Base-by-base conservation (phyloP, 345 rosid genomes). In the Euphorbia pulcherrima region DNA sequence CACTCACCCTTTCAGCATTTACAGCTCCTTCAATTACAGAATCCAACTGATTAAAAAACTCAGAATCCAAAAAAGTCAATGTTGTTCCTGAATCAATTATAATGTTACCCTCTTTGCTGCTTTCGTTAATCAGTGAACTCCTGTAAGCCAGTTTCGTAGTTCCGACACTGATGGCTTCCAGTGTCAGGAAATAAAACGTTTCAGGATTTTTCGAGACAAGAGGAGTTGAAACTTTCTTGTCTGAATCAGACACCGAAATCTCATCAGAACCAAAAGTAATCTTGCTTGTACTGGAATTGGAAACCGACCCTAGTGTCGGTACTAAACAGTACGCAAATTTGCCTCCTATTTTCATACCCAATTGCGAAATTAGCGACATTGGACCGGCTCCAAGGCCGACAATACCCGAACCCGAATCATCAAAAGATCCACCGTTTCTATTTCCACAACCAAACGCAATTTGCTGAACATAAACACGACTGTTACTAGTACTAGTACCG, bases 321-420 rank as follows among this genome's bases (percentile, higher is more conserved):
- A 88, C 80, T 71, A 90, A 74, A 68, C 90, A 85, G 62, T 88
- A 86, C 0, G 94, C 83, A 64, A 90, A 88, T 41, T 67, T 85
- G 14, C 81, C 77, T 5, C 74, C 72, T 18, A 80, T 74, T 0
- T 77, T 47, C 4, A 72, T 17, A 2, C 82, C 70, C 8, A 85
- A 20, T 40, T 89, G 96, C 1, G 85, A 74, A 14, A 83, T 20
- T 4, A 90, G 30, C 0, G 92, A 90, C 37, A 86, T 75, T 3
- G 82, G 61, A 21, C 90, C 87, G 0, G 87, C 83, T 1, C 91
- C 88, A 0, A 90, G 89, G 2, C 92, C 96, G 17, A 86, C 35
- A n/a, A 87, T 82, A 2, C 90, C 90, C 0, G 90, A 78, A 5
- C 90, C 92, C 1, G 24, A 30, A 33, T 75, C 71, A 23, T 84